A percentile compares a stretch with the other conserved stretches of the same genome.
Conservation (phyloP, 352 stramenopile species). For the Phytophthora vignae region DNA sequence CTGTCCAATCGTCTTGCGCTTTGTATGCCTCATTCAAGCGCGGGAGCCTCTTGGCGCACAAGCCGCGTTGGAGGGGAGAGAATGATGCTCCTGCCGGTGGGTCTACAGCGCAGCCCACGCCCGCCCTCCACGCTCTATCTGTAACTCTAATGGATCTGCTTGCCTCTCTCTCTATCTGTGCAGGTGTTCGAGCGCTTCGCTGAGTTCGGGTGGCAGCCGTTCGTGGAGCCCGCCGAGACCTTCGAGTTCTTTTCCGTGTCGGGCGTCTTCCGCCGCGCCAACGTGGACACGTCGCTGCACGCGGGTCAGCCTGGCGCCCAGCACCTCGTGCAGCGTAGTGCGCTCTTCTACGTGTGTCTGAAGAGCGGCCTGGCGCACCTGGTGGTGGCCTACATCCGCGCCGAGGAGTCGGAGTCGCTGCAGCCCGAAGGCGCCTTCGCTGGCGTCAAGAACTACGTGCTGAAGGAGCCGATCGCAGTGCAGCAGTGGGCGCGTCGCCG, state of each 20-base stretch:
- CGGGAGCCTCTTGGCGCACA: slow-evolving; percentile 40
- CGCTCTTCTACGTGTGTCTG: slow-evolving; percentile 83
- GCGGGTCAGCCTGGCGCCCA: slow-evolving; percentile 36
- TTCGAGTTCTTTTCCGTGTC: slow-evolving; percentile 89
- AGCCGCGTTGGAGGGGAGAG: slow-evolving; percentile 40
- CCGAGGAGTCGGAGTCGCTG: slow-evolving; percentile 33
- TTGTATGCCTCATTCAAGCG: slow-evolving; percentile 31
- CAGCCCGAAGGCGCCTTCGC: slow-evolving; percentile 35
- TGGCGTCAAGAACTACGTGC: slow-evolving; percentile 63
- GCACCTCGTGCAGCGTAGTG: slow-evolving; percentile 68
- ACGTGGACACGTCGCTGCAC: slow-evolving; percentile 67
- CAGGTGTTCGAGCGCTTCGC: slow-evolving; percentile 84
- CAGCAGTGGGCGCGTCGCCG: slow-evolving; percentile 77
- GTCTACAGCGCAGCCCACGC: slow-evolving; percentile 12
- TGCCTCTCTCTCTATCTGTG: neutral
- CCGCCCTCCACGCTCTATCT: neutral
- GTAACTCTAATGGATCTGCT: slow-evolving; percentile 2
- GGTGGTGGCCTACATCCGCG: slow-evolving; percentile 77
- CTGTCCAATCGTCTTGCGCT: slow-evolving; percentile 17
- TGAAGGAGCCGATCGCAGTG: slow-evolving; percentile 84
- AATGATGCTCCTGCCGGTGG: slow-evolving; percentile 55
- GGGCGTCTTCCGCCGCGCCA: slow-evolving; percentile 70
- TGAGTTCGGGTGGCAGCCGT: slow-evolving; percentile 80
- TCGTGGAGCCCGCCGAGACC: slow-evolving; percentile 82
- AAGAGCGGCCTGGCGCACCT: slow-evolving; percentile 74